Percentiles rank a stretch among this genome's conserved stretches.
phyloP scores from a whole-genome alignment of 345 rosid species.

The Hibiscus tridactylites region DNA sequence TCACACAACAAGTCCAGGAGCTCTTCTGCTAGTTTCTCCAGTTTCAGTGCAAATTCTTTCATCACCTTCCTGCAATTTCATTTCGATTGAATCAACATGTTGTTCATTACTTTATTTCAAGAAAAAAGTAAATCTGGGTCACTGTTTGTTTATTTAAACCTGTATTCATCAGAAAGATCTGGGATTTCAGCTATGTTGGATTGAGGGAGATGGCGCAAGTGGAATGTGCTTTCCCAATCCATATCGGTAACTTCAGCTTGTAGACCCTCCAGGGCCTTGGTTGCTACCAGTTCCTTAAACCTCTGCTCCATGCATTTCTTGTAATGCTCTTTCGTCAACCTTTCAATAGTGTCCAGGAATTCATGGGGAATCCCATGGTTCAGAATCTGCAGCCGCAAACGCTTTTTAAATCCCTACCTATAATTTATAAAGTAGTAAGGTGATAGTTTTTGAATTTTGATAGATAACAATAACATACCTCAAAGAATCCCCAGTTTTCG shows the following conservation, averaged over 20 bases:
- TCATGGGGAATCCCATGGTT: constrained; percentile 71
- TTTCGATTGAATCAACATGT: neutral
- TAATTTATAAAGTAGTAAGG: neutral
- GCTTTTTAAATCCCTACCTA: no score
- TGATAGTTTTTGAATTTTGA: no score
- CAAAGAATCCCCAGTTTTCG: constrained; percentile 20
- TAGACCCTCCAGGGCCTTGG: constrained; percentile 57
- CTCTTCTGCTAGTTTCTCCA: constrained; percentile 83
- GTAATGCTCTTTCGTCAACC: constrained; percentile 71
- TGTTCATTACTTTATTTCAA: no score
- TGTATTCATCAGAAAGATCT: constrained; percentile 68
- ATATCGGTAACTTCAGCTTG: constrained; percentile 58
- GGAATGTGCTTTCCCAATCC: constrained; percentile 95
- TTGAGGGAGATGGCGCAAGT: constrained; percentile 60
- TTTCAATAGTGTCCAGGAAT: constrained; percentile 66
- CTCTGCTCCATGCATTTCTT: constrained; percentile 80
- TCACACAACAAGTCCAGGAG: constrained; percentile 70
- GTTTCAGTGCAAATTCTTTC: constrained; percentile 65
- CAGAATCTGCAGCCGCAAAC: constrained; percentile 31
- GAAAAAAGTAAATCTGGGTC: neutral
- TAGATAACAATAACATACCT: constrained; percentile 23
- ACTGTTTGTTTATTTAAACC: constrained; percentile 17
- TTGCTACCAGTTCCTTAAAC: constrained; percentile 63
- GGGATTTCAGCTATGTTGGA: constrained; percentile 60
- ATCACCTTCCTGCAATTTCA: constrained; percentile 41